Evolutionary conservation across 148 eudicot species (phyloP), one percentile per base, ranked within the genome.

Genomic region (Selenicereus undatus): DNA sequence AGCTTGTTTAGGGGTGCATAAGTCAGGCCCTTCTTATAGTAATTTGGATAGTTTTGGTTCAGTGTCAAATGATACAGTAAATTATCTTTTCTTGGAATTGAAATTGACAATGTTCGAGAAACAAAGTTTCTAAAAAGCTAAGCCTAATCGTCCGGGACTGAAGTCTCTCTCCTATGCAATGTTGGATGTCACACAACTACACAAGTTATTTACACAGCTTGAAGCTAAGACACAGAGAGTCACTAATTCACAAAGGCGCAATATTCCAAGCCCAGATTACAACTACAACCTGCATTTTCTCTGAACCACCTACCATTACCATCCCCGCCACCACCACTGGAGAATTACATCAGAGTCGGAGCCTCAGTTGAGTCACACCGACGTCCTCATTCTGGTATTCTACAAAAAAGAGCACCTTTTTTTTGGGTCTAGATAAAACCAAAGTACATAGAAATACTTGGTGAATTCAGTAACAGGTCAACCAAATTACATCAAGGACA

Each of bases 401-500:
- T 78, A 45, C 80, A 78, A 36, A 39, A 9, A 43, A 36, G 24
- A 16, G 50, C 54, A 77, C 69, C 11, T 39, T 62, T 10, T 13
- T 32, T 18, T 43, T 8, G 30, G 50, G 45, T 69, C 65, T 69
- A 36, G 11, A 29, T 79, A n/a, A 50, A 21, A 2, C 39, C 13
- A 50, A 21, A 26, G 29, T 10, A 42, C 52, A 45, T 43, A 43
- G 45, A 26, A 75, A 26, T 66, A 60, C 66, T 56, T 21, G 13
- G 11, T 27, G 14, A 18, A 32, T 32, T 85, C 84, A 91, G 81
- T 83, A 79, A 43, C 81, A 83, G 29, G 93, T 90, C 18, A 95
- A 84, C 90, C 94, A 92, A 80, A 93, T 74, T 58, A 93, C 87
- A 80, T 96, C 94, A 56, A 92, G 88, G 71, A 93, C 89, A 76